These are phyloP conservation scores for Mortierella alpina DNA, from an alignment of 192 early-diverging fungal species.

Conservation along the genomic window DNA sequence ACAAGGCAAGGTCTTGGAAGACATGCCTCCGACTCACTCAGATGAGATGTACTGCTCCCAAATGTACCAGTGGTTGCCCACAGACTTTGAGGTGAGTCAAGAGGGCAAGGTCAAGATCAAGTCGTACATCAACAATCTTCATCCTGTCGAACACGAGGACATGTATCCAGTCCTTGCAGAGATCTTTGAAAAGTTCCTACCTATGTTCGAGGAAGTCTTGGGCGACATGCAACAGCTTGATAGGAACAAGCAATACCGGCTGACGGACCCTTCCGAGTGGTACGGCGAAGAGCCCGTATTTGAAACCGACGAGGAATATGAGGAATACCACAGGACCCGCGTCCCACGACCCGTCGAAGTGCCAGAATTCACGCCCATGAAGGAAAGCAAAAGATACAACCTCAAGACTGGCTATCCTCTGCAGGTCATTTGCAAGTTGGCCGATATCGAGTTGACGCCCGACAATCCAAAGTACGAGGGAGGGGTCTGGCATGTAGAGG, in stretches of 20 bases:
- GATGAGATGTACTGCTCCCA: slow-evolving; percentile 7
- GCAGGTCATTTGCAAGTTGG: slow-evolving; percentile 74
- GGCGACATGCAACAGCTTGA: slow-evolving; percentile 19
- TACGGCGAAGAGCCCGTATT: slow-evolving; percentile 1
- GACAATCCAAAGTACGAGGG: slow-evolving; percentile 69
- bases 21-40: background rate
- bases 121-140: slow-evolving; percentile 84
- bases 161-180: slow-evolving; percentile 64
- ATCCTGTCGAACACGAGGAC: slow-evolving; percentile 60
- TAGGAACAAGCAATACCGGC: background rate
- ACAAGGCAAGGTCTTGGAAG: background rate
- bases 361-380: slow-evolving; percentile 20
- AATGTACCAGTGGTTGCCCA: slow-evolving; percentile 73
- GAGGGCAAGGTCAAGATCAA: slow-evolving; percentile 58
- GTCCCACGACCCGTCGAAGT: slow-evolving; percentile 9
- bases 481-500: slow-evolving; percentile 77
- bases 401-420: slow-evolving; percentile 51
- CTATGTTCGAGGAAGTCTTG: slow-evolving; percentile 70
- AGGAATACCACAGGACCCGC: slow-evolving; percentile 44
- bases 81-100: slow-evolving; percentile 65
- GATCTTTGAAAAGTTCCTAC: slow-evolving; percentile 67
- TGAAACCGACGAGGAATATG: slow-evolving; percentile 24
- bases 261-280: slow-evolving; percentile 12
- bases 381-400: slow-evolving; percentile 23
- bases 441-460: slow-evolving; percentile 75